These are phyloP conservation scores for Amanita polypyramis DNA, from an alignment of 768 basidiomycete species.

Conservation along the genomic window DNA sequence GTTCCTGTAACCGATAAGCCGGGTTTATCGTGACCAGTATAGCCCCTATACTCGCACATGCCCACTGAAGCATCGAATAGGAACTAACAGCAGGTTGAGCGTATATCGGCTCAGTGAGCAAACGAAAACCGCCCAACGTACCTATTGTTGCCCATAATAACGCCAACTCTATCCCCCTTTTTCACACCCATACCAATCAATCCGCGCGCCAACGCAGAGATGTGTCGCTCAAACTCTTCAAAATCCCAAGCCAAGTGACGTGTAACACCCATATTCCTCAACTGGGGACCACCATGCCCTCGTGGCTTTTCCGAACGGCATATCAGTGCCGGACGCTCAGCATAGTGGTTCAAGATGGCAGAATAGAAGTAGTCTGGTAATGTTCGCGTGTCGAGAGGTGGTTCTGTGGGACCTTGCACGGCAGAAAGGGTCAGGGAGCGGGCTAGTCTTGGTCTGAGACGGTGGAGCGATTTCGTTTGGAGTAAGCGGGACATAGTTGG, in stretches of 20 bases:
- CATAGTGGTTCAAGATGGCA: conserved; percentile 40
- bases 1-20: conserved; percentile 61
- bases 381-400: conserved; percentile 45
- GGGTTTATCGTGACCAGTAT: conserved; percentile 79
- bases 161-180: conserved; percentile 70
- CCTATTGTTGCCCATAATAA: conserved; percentile 85
- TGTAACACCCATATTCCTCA: conserved; percentile 35
- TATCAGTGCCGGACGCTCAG: conserved; percentile 49
- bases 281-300: conserved; percentile 50
- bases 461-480: not conserved
- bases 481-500: no score
- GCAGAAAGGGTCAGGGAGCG: conserved; percentile 32
- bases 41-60: conserved; percentile 77
- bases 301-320: conserved; percentile 48
- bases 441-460: not conserved
- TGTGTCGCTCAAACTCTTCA: conserved; percentile 55
- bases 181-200: conserved; percentile 57
- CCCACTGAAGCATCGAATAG: conserved; percentile 80
- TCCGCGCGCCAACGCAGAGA: conserved; percentile 60
- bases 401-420: conserved; percentile 46
- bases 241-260: conserved; percentile 66
- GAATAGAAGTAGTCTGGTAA: conserved; percentile 51
- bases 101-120: no score
- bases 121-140: conserved; percentile 18
- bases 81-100: no score